A percentile compares a stretch with the other conserved stretches of the same genome.
phyloP scores from a whole-genome alignment of 2,329 filamentous ascomycete species.

The Exophiala lecanii-corni region DNA sequence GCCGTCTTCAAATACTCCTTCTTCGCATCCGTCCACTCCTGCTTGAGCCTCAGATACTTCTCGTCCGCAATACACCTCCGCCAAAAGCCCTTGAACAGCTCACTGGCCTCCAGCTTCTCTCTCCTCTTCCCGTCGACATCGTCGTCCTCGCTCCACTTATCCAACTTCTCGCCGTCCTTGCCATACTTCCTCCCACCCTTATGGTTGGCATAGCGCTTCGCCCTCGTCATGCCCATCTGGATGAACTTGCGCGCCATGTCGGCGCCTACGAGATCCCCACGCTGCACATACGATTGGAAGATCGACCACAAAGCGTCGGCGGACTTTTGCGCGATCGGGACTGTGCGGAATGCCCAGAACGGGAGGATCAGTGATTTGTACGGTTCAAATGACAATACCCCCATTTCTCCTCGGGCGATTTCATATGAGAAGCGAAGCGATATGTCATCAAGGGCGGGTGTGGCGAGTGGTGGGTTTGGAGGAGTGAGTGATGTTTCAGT shows the following conservation, averaged over 20 bases:
- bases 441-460: constrained; percentile 22
- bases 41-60: constrained; percentile 47
- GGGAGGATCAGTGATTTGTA: constrained; percentile 59
- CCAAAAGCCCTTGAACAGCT: constrained; percentile 27
- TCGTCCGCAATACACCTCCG: constrained; percentile 34
- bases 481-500: constrained; percentile 14
- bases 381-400: constrained; percentile 59
- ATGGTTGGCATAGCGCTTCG: constrained; percentile 56
- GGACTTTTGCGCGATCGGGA: constrained; percentile 48
- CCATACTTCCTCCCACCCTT: constrained; percentile 54
- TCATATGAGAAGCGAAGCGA: constrained; percentile 40
- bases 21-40: constrained; percentile 34
- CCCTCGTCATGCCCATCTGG: constrained; percentile 62
- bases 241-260: constrained; percentile 62
- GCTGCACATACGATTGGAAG: constrained; percentile 50
- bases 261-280: constrained; percentile 58
- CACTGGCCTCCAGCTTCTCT: constrained; percentile 28
- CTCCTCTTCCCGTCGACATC: constrained; percentile 34
- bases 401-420: constrained; percentile 57
- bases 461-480: constrained; percentile 18
- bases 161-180: constrained; percentile 24
- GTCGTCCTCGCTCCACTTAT: constrained; percentile 41
- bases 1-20: constrained; percentile 11
- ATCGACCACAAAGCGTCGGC: constrained; percentile 45
- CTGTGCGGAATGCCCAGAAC: constrained; percentile 56